phyloP scores from a whole-genome alignment of 805 yeast species.

The Barnettozyma wickerhamii region DNA sequence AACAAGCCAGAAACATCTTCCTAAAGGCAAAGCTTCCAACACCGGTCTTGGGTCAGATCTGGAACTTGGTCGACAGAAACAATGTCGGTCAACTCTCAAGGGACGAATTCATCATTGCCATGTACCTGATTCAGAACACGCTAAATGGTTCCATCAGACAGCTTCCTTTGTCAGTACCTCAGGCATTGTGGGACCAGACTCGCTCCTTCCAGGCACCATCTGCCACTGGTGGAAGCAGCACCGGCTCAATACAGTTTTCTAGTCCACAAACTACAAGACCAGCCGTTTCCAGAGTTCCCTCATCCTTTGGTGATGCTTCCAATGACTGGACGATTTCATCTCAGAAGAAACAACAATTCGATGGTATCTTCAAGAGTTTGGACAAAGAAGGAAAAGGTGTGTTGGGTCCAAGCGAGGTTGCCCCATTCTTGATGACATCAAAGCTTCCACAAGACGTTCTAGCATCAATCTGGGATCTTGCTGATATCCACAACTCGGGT shows the following conservation, averaged over 20 bases:
- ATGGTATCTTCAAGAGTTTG: constrained; percentile 69
- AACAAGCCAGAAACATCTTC: constrained; percentile 80
- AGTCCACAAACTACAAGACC: constrained; percentile 21
- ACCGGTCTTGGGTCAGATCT: constrained; percentile 73
- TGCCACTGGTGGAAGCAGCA: constrained; percentile 16
- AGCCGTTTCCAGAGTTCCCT: constrained; percentile 31
- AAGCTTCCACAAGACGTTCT: constrained; percentile 78
- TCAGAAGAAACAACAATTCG: constrained; percentile 72
- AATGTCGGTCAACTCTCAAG: constrained; percentile 68
- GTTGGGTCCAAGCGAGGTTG: constrained; percentile 76
- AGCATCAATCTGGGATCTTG: constrained; percentile 91
- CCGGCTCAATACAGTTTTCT: constrained; percentile 5
- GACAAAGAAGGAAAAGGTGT: constrained; percentile 62
- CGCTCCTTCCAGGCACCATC: constrained; percentile 16
- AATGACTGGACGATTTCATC: constrained; percentile 66
- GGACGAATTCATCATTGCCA: constrained; percentile 82
- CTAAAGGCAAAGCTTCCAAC: constrained; percentile 84
- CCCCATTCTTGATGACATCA: constrained; percentile 84
- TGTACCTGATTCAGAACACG: constrained; percentile 88
- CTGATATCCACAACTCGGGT: constrained; percentile 86
- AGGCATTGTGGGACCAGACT: constrained; percentile 34
- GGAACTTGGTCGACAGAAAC: constrained; percentile 81
- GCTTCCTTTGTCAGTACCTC: constrained; percentile 48
- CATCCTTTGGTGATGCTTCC: constrained; percentile 34
- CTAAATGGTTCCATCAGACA: constrained; percentile 60